Evolutionary conservation across 371 early-diverging fungal genomes (phyloP).

Genomic region (Cokeromyces recurvatus): DNA sequence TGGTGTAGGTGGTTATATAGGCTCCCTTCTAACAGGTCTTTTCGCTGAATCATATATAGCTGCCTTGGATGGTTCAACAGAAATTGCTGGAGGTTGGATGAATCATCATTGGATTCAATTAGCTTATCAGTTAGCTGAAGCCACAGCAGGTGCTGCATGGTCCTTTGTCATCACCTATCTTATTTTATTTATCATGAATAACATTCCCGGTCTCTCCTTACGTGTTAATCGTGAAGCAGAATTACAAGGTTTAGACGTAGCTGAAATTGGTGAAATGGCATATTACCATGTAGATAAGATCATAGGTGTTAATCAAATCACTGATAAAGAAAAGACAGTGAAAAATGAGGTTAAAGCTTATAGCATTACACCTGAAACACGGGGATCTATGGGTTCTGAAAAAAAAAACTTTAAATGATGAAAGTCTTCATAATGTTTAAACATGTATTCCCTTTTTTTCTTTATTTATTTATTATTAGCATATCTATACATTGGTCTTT

Average conservation of each 20-base stretch:
- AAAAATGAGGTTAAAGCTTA: conserved; percentile 32
- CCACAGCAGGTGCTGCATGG: conserved; percentile 72
- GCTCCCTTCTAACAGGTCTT: conserved; percentile 83
- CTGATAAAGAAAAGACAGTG: conserved; percentile 35
- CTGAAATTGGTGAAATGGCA: conserved; percentile 77
- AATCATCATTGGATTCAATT: conserved; percentile 80
- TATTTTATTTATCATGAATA: conserved; percentile 74
- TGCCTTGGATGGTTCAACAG: conserved; percentile 63
- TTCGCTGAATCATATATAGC: conserved; percentile 80
- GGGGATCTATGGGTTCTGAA: conserved; percentile 20
- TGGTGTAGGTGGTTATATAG: conserved; percentile 84
- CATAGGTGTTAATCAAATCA: conserved; percentile 31
- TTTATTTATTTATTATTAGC: no score
- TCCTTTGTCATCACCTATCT: conserved; percentile 73
- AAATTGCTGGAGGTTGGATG: conserved; percentile 79
- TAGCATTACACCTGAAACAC: conserved; percentile 14
- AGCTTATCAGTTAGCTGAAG: conserved; percentile 76
- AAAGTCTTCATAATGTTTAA: conserved; percentile 20
- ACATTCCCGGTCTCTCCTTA: conserved; percentile 70
- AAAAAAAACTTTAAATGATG: conserved; percentile 13
- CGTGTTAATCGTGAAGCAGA: conserved; percentile 74
- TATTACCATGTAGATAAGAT: conserved; percentile 53
- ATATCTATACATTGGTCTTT: no score
- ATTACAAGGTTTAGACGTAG: conserved; percentile 67
- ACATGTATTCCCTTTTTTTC: no score